These are phyloP conservation scores for Scleroderma bovista DNA, from an alignment of 768 basidiomycete genomes.

Conservation along the genomic window DNA sequence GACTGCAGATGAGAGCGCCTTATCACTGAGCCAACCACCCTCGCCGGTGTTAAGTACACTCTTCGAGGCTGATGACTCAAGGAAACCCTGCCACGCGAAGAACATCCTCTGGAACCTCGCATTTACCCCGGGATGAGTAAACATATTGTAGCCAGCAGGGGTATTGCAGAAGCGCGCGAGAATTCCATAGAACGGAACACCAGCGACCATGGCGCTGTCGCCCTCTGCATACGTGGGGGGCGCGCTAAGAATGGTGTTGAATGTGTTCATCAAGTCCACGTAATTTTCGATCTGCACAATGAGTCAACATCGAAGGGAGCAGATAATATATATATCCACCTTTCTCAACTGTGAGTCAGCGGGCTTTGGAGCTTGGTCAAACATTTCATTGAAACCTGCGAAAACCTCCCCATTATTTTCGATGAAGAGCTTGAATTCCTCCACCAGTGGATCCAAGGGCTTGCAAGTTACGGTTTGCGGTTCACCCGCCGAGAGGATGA, in stretches of 20 bases:
- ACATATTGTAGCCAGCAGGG: constrained; percentile 10
- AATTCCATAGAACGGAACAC: not conserved
- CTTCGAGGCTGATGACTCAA: constrained; percentile 38
- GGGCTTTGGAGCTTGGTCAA: constrained; percentile 10
- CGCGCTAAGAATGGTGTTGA: not conserved
- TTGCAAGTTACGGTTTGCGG: constrained; percentile 8
- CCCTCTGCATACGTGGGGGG: not conserved
- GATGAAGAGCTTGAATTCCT: constrained; percentile 20
- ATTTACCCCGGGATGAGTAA: constrained; percentile 43
- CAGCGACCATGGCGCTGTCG: not conserved
- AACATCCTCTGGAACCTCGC: constrained; percentile 42
- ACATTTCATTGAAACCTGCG: constrained; percentile 23
- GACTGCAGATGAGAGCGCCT: constrained; percentile 19
- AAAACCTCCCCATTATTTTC: constrained; percentile 15
- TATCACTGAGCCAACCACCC: constrained; percentile 46
- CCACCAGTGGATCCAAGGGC: constrained; percentile 8
- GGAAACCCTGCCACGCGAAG: constrained; percentile 43
- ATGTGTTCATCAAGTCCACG: not conserved
- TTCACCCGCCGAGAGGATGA: constrained; percentile 15
- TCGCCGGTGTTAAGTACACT: constrained; percentile 33
- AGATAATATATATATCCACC: constrained; percentile 4
- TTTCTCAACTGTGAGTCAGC: not conserved
- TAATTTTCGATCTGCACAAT: not conserved
- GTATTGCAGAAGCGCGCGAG: not conserved
- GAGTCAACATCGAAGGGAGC: not conserved